Conservation (phyloP, 805 yeast genomes). For the Metschnikowia amazonensis region DNA sequence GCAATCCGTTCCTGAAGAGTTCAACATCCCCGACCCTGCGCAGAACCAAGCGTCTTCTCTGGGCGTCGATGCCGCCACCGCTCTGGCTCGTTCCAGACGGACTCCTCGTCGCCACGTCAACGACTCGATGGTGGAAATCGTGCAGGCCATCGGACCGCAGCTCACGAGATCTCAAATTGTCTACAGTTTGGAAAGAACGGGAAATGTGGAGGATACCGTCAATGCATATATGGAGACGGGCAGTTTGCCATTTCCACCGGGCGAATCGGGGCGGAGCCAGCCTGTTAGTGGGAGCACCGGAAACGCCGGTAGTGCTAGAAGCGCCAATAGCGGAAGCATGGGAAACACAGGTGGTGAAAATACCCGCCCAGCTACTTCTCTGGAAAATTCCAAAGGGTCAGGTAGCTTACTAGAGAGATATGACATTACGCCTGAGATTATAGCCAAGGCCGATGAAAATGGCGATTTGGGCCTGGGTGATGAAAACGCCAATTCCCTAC, state of each 20-base stretch:
- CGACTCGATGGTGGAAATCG: constrained; percentile 77
- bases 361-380: background rate
- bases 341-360: background rate
- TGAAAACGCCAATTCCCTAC: constrained; percentile 13
- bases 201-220: constrained; percentile 77
- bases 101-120: constrained; percentile 48
- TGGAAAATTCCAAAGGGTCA: background rate
- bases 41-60: constrained; percentile 1
- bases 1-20: constrained; percentile 26
- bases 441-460: constrained; percentile 19
- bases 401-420: constrained; percentile 39
- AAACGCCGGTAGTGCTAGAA: no score
- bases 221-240: constrained; percentile 64
- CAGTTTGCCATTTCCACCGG: constrained; percentile 43
- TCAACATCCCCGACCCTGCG: constrained; percentile 17
- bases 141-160: constrained; percentile 76
- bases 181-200: constrained; percentile 68
- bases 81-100: constrained; percentile 8
- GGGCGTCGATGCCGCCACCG: background rate
- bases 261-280: background rate
- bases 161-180: constrained; percentile 67
- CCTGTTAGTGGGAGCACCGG: no score
- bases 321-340: no score
- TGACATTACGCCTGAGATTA: constrained; percentile 22
- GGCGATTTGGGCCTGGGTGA: constrained; percentile 1